Conservation (phyloP, 176 grass and related monocot species). For the Phoenix roebelenii region DNA sequence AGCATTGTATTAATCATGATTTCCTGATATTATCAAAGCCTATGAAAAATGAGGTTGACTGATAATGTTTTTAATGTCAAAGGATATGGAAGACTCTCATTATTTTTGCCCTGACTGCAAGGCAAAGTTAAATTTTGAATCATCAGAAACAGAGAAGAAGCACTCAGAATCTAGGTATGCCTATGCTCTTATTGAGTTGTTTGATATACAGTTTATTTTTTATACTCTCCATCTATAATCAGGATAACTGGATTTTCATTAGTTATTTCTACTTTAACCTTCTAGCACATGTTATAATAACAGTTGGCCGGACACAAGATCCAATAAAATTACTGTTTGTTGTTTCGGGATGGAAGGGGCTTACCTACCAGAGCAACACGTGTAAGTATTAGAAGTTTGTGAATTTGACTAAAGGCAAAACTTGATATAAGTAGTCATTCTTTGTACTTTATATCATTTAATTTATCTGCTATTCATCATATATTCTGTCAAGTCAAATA, state of each 20-base stretch:
- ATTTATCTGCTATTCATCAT: not conserved
- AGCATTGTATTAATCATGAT: not conserved
- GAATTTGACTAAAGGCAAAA: too few relatives aligned
- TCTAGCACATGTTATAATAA: conserved; percentile 15
- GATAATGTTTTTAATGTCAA: conserved; percentile 33
- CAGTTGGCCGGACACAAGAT: conserved; percentile 15
- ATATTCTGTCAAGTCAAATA: too few relatives aligned
- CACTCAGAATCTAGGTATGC: conserved; percentile 48
- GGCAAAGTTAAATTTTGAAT: conserved; percentile 18
- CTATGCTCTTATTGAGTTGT: conserved; percentile 21
- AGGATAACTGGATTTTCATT: too few relatives aligned
- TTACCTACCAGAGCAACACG: conserved; percentile 69
- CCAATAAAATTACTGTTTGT: conserved; percentile 46
- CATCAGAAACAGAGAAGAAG: conserved; percentile 38
- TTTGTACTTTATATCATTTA: too few relatives aligned
- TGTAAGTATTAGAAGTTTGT: conserved; percentile 40
- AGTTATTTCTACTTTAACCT: not conserved
- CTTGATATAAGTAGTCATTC: too few relatives aligned
- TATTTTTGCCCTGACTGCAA: conserved; percentile 71
- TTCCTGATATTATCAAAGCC: not conserved
- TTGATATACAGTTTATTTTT: not conserved
- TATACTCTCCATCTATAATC: too few relatives aligned
- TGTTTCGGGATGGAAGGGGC: conserved; percentile 89
- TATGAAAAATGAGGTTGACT: conserved; percentile 14
- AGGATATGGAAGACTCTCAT: conserved; percentile 54